Conservation (phyloP, 805 yeast species). For the Lachancea fermentati region DNA sequence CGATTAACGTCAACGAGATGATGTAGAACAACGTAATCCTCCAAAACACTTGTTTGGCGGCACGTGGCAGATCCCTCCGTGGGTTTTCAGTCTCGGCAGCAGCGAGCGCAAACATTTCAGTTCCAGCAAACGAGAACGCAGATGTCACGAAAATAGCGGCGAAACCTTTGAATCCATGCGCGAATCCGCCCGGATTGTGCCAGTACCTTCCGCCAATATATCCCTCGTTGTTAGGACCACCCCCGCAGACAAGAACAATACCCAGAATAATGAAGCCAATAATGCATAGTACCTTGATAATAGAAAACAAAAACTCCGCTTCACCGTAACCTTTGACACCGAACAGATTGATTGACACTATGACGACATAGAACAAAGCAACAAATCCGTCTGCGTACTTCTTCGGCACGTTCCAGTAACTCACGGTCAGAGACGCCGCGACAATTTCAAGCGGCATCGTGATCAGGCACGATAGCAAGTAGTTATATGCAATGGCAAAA, state of each 20-base stretch:
- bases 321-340: slow-evolving; percentile 54
- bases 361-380: slow-evolving; percentile 44
- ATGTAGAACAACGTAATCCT: slow-evolving; percentile 45
- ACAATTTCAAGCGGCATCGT: slow-evolving; percentile 47
- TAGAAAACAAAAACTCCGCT: slow-evolving; percentile 46
- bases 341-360: slow-evolving; percentile 44
- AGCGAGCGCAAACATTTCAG: slow-evolving; percentile 48
- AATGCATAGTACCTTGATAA: slow-evolving; percentile 45
- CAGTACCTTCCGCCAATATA: slow-evolving; percentile 43
- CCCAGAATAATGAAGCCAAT: slow-evolving; percentile 52
- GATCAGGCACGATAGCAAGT: slow-evolving; percentile 48
- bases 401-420: slow-evolving; percentile 43
- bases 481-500: slow-evolving; percentile 56
- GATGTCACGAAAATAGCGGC: slow-evolving; percentile 52
- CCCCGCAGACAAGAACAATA: slow-evolving; percentile 43
- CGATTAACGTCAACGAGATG: slow-evolving; percentile 40
- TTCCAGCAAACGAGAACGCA: slow-evolving; percentile 49
- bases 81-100: slow-evolving; percentile 46
- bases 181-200: slow-evolving; percentile 57
- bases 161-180: slow-evolving; percentile 40
- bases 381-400: slow-evolving; percentile 46
- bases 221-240: slow-evolving; percentile 39
- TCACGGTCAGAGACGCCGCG: slow-evolving; percentile 50
- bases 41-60: slow-evolving; percentile 54
- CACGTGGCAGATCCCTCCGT: slow-evolving; percentile 43